These are phyloP conservation scores for Neophaeococcomyces aloes DNA, from an alignment of 2,329 filamentous ascomycete species.

Conservation along the genomic window DNA sequence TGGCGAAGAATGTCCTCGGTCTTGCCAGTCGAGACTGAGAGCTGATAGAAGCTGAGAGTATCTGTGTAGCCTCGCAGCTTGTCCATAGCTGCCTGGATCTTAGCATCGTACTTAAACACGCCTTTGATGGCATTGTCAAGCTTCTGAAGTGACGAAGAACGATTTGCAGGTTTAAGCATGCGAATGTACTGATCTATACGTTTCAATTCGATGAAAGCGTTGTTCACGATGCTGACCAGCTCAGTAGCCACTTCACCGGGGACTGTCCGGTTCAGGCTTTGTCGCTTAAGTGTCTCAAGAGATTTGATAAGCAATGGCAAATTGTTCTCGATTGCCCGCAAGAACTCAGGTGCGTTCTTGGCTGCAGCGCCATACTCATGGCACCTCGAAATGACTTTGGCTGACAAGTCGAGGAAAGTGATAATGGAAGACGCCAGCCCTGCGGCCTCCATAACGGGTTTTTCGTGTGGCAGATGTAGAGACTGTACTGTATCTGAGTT, in stretches of 20 bases:
- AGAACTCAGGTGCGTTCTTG: background rate
- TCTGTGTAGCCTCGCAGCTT: background rate
- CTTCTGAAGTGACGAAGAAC: background rate
- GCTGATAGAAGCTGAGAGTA: background rate
- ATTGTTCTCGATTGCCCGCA: background rate
- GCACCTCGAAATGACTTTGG: background rate
- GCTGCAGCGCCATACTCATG: background rate
- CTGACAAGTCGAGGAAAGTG: constrained; percentile 3
- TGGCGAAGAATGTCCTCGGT: background rate
- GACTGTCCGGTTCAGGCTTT: background rate
- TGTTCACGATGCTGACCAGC: background rate
- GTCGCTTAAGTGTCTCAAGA: background rate
- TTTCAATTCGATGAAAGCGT: background rate
- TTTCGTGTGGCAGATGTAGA: too few species aligned
- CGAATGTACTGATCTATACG: background rate
- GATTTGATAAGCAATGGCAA: background rate
- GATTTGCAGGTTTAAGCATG: background rate
- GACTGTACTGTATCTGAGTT: too few species aligned
- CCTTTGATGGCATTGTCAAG: background rate
- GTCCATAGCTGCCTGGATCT: background rate
- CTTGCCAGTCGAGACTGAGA: background rate
- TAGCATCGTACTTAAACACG: constrained; percentile 1
- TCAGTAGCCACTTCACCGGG: background rate
- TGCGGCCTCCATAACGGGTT: background rate
- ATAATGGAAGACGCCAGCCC: constrained; percentile 2